Percentiles rank a stretch among this genome's conserved stretches.
These are phyloP conservation scores for Geotrichum australiense DNA, from an alignment of 1,139 yeast species.

Conservation along the genomic window DNA sequence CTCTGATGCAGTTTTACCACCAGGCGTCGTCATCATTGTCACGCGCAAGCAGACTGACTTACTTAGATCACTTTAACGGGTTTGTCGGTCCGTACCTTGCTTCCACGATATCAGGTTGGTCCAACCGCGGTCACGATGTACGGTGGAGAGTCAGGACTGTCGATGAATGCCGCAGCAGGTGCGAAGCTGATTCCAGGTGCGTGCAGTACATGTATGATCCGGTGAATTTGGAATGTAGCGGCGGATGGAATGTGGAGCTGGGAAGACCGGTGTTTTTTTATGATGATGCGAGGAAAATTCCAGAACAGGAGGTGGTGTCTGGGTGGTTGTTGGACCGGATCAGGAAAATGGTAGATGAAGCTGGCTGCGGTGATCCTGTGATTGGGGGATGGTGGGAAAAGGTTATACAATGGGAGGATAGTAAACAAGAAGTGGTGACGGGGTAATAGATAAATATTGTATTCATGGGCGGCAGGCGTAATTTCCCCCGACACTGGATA, in stretches of 20 bases:
- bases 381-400: slow-evolving; percentile 17
- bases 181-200: slow-evolving; percentile 24
- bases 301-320: slow-evolving; percentile 13
- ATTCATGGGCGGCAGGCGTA: too few species aligned
- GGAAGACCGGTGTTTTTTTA: slow-evolving; percentile 16
- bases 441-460: too few species aligned
- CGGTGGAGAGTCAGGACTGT: slow-evolving; percentile 17
- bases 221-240: slow-evolving; percentile 21
- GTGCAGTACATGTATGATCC: slow-evolving; percentile 26
- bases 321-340: slow-evolving; percentile 15
- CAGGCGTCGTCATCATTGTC: slow-evolving; percentile 24
- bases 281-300: slow-evolving; percentile 9
- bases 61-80: slow-evolving; percentile 32
- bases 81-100: slow-evolving; percentile 31
- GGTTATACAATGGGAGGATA: neutral
- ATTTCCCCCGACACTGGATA: too few species aligned
- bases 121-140: slow-evolving; percentile 20
- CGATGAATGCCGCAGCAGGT: slow-evolving; percentile 26
- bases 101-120: slow-evolving; percentile 27
- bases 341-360: slow-evolving; percentile 1
- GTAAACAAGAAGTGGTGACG: too few species aligned
- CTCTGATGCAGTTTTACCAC: slow-evolving; percentile 34
- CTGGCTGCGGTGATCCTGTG: neutral
- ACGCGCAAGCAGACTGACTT: slow-evolving; percentile 27
- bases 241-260: slow-evolving; percentile 14